Base-by-base conservation (phyloP, 108 stramenopile genomes). In the Skeletonema grethae region DNA sequence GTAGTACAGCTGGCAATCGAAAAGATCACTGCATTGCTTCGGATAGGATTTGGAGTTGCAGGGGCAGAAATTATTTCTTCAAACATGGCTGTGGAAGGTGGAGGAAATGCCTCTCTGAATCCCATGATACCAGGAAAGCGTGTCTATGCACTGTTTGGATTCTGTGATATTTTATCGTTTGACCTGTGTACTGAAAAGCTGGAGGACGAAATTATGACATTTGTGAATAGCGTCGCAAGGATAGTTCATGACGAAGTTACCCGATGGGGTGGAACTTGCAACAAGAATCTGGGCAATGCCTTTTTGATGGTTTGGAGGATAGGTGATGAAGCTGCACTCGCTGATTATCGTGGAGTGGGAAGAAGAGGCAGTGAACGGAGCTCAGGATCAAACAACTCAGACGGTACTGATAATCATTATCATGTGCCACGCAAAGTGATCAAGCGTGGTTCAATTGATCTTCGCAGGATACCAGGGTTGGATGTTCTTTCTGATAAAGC, bases 271-370 rank as follows among this genome's bases (percentile, higher is more conserved):
- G 98, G 98, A 7, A 90, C 90, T 45, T 95, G 95, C 72, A 99
- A 99, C 84, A 97, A 96, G 67, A 99, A 99, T 77, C 71, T 97
- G 43, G 98, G 98, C 28, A 83, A 84, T 72, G 90, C 94, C 18
- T 97, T 97, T 75, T 80, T 99, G 46, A 90, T 97, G 87, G 96
- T 97, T 0, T 99, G 95, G 90, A 89, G 96, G 46, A 96, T 97
- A 57, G 94, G 94, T 77, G 79, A 84, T 57, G 79, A 84, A 60
- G 65, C 65, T 28, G 45, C 76, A 30, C 57, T 84, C 10, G 60
- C 70, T 36, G 62, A 78, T 45, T 77, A 61, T 48, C 29, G 55
- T 31, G 60, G 73, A 1, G 50, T 62, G 11, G 34, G 15, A 61
- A 59, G 57, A 69, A 39, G 59, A 57, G 69, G 13, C 45, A 63